These are phyloP conservation scores for Melampsora larici-populina DNA, from an alignment of 1,284 basidiomycete species.

Conservation along the genomic window DNA sequence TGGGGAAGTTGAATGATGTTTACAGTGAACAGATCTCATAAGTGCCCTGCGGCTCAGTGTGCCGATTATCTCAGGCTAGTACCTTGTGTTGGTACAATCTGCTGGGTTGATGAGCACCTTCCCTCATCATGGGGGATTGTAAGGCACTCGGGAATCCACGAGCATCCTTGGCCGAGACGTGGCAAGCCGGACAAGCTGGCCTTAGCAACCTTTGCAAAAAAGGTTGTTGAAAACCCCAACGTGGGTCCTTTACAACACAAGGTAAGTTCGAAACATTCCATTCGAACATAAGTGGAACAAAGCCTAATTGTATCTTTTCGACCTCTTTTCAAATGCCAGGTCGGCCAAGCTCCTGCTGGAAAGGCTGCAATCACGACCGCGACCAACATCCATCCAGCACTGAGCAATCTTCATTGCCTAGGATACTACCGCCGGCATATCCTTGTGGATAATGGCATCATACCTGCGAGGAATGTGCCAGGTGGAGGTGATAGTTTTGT, in stretches of 20 bases:
- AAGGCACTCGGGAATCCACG: neutral
- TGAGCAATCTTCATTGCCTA: neutral
- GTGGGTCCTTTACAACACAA: neutral
- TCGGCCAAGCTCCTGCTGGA: neutral
- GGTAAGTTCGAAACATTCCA: too few relatives aligned
- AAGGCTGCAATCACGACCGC: neutral
- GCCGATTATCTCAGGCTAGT: too few relatives aligned
- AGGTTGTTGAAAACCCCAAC: neutral
- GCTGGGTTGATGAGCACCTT: neutral
- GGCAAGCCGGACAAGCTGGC: neutral
- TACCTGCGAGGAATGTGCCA: neutral
- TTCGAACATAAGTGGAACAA: too few relatives aligned
- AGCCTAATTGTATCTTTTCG: neutral
- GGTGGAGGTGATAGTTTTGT: neutral
- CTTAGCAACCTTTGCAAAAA: neutral
- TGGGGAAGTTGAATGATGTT: too few relatives aligned
- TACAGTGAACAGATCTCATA: too few relatives aligned
- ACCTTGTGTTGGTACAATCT: neutral
- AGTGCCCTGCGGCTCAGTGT: neutral
- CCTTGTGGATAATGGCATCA: neutral
- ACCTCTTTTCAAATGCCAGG: neutral
- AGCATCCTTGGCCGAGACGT: slow-evolving; percentile 10
- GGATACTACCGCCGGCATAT: neutral
- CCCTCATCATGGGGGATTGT: neutral
- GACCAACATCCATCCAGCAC: neutral